Evolutionary conservation across 1,284 basidiomycete species (phyloP).

Genomic region (Trichosporon sp.): DNA sequence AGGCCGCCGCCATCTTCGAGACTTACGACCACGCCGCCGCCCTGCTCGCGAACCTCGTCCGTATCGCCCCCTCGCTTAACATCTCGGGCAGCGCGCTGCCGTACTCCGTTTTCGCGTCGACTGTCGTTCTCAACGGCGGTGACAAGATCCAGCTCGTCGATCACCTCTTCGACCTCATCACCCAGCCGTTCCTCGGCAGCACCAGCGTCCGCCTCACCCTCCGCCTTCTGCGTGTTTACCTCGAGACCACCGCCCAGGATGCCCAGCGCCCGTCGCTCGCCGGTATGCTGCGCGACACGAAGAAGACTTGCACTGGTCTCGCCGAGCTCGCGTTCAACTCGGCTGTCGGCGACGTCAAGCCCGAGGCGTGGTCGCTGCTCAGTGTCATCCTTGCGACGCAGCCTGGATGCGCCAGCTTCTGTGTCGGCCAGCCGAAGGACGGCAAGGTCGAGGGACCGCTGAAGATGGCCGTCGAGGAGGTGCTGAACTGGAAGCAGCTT

Average conservation of each 20-base stretch:
- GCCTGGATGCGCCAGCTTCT: slow-evolving; percentile 79
- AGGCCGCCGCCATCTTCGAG: slow-evolving; percentile 39
- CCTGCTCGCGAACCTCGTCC: slow-evolving; percentile 41
- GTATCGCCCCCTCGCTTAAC: slow-evolving; percentile 35
- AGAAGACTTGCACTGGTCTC: slow-evolving; percentile 37
- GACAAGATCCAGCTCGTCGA: slow-evolving; percentile 47
- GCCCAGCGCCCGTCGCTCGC: slow-evolving; percentile 43
- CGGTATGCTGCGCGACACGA: slow-evolving; percentile 44
- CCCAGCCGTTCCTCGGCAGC: slow-evolving; percentile 33
- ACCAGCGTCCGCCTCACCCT: slow-evolving; percentile 36
- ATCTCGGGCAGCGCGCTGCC: slow-evolving; percentile 38
- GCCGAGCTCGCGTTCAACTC: slow-evolving; percentile 33
- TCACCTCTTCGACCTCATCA: slow-evolving; percentile 41
- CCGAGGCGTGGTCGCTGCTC: slow-evolving; percentile 80
- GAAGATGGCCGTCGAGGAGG: slow-evolving; percentile 64
- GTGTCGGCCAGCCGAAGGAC: slow-evolving; percentile 66
- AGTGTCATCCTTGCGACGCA: slow-evolving; percentile 79
- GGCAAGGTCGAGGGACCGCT: slow-evolving; percentile 55
- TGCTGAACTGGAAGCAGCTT: slow-evolving; percentile 64
- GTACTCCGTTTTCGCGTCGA: slow-evolving; percentile 36
- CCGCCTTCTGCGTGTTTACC: slow-evolving; percentile 41
- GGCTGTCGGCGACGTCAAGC: slow-evolving; percentile 60
- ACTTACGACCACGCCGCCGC: slow-evolving; percentile 40
- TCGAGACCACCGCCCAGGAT: slow-evolving; percentile 40
- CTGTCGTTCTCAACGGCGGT: slow-evolving; percentile 30